These are phyloP conservation scores for Phlebiopsis flavidoalba DNA, from an alignment of 768 basidiomycete genomes.

Conservation along the genomic window DNA sequence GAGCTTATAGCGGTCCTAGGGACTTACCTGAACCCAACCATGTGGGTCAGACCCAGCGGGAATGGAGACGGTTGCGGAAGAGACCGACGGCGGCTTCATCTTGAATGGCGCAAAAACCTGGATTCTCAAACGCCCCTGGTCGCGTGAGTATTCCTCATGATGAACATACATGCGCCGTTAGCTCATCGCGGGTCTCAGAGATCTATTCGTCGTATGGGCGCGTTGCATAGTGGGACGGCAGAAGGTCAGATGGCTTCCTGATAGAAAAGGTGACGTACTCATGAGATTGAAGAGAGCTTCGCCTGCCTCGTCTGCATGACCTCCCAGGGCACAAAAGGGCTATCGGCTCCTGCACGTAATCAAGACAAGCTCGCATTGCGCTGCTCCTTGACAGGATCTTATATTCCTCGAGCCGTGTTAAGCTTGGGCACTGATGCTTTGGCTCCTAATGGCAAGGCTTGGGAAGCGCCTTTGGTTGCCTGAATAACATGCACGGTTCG, in stretches of 20 bases:
- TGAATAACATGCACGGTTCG: conserved; percentile 81
- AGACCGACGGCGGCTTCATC: conserved; percentile 79
- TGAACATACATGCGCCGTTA: not conserved
- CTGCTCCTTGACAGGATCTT: conserved; percentile 76
- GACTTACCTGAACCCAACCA: conserved; percentile 95
- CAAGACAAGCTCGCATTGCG: conserved; percentile 90
- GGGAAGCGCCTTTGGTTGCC: conserved; percentile 85
- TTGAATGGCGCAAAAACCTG: conserved; percentile 94
- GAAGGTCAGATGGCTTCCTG: conserved; percentile 85
- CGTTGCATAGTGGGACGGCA: conserved; percentile 91
- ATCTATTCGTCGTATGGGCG: conserved; percentile 92
- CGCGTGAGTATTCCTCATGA: conserved; percentile 46
- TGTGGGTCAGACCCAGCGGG: conserved; percentile 94
- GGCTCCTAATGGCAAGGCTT: conserved; percentile 75
- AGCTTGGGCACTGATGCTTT: conserved; percentile 69
- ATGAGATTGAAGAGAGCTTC: not conserved
- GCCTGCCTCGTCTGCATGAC: not conserved
- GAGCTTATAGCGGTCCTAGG: conserved; percentile 40
- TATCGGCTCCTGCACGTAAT: conserved; percentile 83
- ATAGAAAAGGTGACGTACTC: conserved; percentile 69
- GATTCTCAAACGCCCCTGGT: conserved; percentile 94
- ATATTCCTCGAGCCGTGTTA: conserved; percentile 91
- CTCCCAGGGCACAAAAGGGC: conserved; percentile 68
- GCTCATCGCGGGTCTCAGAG: conserved; percentile 37
- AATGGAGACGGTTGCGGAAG: conserved; percentile 93